Base-by-base conservation (phyloP, 192 early-diverging fungal genomes). In the Coemansia erecta region DNA sequence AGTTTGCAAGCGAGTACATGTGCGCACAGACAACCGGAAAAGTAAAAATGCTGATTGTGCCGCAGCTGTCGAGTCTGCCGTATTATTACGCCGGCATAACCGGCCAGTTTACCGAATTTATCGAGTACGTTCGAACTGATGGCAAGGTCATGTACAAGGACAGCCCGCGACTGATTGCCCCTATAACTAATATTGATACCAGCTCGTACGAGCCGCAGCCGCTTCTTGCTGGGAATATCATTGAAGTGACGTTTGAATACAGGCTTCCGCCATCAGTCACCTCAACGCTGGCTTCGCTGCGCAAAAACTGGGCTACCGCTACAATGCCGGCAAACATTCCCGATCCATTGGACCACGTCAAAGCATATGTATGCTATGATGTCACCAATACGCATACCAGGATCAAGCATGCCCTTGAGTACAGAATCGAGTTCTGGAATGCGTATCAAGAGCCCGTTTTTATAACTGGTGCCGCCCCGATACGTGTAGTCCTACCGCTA, bases 71-170 rank as follows among this genome's bases (percentile, higher is more conserved):
- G 0, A 21, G 44, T 10, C 1, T n/a, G 5, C 15, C 6, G 2
- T 53, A 37, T 31, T 53, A 53, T 17, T 24, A 33, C 4, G 33
- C 19, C 8, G 33, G 24, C 26, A 9, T 53, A n/a, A 14, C 17
- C 14, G 52, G 52, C 13, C 15, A 53, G 33, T 53, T 53, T 24
- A 28, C 24, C 14, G 52, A 53, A 14, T 24, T 39, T 5, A n/a
- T 53, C 5, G 52, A 53, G 52, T 53, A 53, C 35, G 33, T 31
- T 24, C 52, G 52, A 5, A 39, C 24, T 33, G 52, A 53, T 24
- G 52, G 52, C 52, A 37, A 24, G 19, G 19, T 53, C 26, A 53
- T 53, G 31, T 53, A 53, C 33, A 39, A 31, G 31, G 52, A 53
- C 52, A 24, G 4, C n/a, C 21, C 17, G 5, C 26, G 33, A 4